Evolutionary conservation across 495 filamentous ascomycete species (phyloP), one percentile per base, ranked within the genome.

Genomic region (Daldinia bambusicola): DNA sequence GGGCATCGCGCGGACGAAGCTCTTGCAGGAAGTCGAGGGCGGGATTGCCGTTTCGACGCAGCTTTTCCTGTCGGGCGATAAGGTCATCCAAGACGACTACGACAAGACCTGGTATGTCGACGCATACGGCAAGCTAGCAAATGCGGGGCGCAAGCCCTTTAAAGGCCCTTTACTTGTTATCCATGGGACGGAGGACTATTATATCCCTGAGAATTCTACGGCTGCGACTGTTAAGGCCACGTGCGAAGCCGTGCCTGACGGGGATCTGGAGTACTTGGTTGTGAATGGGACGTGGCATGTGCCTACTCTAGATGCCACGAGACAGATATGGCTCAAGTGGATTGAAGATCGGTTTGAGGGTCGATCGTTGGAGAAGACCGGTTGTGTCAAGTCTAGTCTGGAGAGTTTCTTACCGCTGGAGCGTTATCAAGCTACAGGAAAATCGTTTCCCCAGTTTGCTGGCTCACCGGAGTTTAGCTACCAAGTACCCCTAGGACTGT

Each of bases 151-250:
- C 1, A 76, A 72, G 41, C 56, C 76, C 0, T 80, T 85, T 50
- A 75, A 73, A 31, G 82, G 82, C 1, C 84, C 84, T 37, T 48
- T 87, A 53, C 74, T 86, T 4, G 74, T 84, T n/a, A 71, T 85
- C 4, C 80, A 82, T 40, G 85, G 84, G 16, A 79, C 70, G 10
- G 74, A 63, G 6, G 82, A 84, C 58, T 55, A 59, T 6, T 61
- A 61, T 38, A 75, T 81, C 0, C 72, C 76, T 16, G 65, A 73
- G 31, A 69, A 73, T 14, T 66, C 65, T 12, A 78, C 77, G 0
- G 65, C 71, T n/a, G 58, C 61, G 37, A 75, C 75, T 0, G 77
- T 83, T 0, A 34, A 73, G 14, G 71, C 77, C 18, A 84, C 80
- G 6, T 83, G 82, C 60, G 64, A 48, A 48, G 43, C 43, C 18